These are phyloP conservation scores for Gossypium rotundifolium DNA, from an alignment of 345 rosid genomes.

Conservation along the genomic window DNA sequence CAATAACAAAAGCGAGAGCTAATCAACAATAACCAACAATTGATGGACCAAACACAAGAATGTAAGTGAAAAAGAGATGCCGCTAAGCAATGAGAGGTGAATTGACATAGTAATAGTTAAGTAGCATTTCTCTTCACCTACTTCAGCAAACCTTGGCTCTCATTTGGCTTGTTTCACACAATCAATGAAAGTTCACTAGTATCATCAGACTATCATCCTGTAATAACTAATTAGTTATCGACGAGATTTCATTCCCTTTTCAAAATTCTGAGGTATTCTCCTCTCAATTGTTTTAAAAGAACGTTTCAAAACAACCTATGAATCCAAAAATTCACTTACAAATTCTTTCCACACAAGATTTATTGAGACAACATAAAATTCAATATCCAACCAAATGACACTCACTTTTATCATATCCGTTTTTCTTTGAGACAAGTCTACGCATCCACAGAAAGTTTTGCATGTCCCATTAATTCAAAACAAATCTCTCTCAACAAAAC, in stretches of 20 bases:
- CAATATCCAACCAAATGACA: background rate
- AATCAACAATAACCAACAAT: background rate
- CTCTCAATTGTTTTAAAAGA: background rate
- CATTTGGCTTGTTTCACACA: background rate
- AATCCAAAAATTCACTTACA: background rate
- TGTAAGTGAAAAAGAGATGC: background rate
- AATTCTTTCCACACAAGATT: background rate
- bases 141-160: background rate
- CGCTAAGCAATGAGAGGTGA: background rate
- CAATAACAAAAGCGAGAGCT: background rate
- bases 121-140: constrained; percentile 2
- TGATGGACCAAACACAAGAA: background rate
- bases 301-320: background rate
- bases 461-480: background rate
- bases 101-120: background rate
- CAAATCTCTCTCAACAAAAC: background rate
- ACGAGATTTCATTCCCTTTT: background rate
- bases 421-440: background rate
- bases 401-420: background rate
- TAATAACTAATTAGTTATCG: background rate
- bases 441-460: background rate
- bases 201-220: background rate
- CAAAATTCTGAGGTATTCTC: background rate
- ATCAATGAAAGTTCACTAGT: background rate
- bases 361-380: background rate